Evolutionary conservation across 352 stramenopile species (phyloP), one percentile per base, ranked within the genome.

Genomic region (Globisporangium cederbergense): DNA sequence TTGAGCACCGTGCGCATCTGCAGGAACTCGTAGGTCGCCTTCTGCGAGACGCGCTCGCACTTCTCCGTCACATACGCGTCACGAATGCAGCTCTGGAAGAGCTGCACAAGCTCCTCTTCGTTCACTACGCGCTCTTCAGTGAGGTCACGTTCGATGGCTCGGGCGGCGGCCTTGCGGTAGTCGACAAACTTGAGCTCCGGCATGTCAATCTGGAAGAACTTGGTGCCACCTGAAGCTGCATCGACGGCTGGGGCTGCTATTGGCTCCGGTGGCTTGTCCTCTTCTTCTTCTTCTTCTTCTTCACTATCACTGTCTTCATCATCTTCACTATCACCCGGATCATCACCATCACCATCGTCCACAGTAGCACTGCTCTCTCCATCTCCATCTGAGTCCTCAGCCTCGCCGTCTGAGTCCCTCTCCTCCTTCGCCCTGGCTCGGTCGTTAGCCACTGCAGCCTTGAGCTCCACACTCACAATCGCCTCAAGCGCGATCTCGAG

Each of bases 1-100:
- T 76, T 70, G 30, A 89, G 61, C 62, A 86, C 79, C 0, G 70
- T 70, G 22, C 79, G 79, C 77, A 89, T 86, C 54, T 81, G 77
- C 2, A 89, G 67, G 43, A 86, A 86, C 66, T 89, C 79, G 46
- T 67, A 71, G 5, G 79, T 89, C 18, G 77, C 76, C 42, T 83
- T 71, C 51, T 76, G 65, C 0, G 72, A 67, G 1, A 89, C 68
- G 18, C 75, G 77, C 11, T 76, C 51, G 49, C 75, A 84, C 32
- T 79, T 73, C 66, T 86, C 80, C 0, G 73, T 68, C 2, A 83
- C 74, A 61, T 86, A 89, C 18, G 72, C 70, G 28, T 76, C 74
- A 0, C 79, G 77, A 8, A 85, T 59, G 6, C 78, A 75, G 6
- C 64, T 58, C 58, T 86, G 77, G 36, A 78, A 87, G 14, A 86